Evolutionary conservation across 2,329 filamentous ascomycete species (phyloP).

Genomic region (Ophiostoma sp.): DNA sequence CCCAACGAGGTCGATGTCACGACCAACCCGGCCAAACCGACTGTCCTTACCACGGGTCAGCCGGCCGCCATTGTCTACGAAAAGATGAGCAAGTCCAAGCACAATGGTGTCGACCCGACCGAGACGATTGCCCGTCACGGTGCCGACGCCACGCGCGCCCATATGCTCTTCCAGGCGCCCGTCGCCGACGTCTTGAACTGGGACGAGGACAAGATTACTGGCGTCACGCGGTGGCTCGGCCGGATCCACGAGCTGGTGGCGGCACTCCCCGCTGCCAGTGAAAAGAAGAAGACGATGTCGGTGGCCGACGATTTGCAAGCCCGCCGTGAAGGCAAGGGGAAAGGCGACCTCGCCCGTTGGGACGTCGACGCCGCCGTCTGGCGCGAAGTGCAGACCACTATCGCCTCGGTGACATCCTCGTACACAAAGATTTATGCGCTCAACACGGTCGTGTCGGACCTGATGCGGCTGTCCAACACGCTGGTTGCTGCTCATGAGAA

Average conservation of each 20-base stretch:
- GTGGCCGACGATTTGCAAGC: conserved; percentile 13
- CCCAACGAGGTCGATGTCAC: conserved; percentile 71
- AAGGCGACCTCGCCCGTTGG: conserved; percentile 43
- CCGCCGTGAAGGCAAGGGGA: conserved; percentile 34
- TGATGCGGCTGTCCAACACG: conserved; percentile 76
- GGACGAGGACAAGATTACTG: conserved; percentile 80
- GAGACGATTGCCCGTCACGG: conserved; percentile 72
- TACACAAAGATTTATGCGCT: conserved; percentile 72
- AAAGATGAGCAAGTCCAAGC: conserved; percentile 95
- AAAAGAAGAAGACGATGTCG: background rate
- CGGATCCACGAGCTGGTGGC: conserved; percentile 62
- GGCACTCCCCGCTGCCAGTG: conserved; percentile 28
- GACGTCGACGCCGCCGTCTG: conserved; percentile 57
- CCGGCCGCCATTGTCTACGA: conserved; percentile 68
- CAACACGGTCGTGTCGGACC: conserved; percentile 79
- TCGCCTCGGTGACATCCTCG: conserved; percentile 65
- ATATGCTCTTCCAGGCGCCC: conserved; percentile 86
- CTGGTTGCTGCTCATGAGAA: conserved; percentile 50
- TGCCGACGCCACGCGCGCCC: conserved; percentile 79
- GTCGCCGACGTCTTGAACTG: conserved; percentile 82
- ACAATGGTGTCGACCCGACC: conserved; percentile 85
- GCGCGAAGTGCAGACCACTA: conserved; percentile 66
- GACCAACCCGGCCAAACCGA: conserved; percentile 55
- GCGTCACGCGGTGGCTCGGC: conserved; percentile 77
- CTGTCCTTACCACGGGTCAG: conserved; percentile 62